Conservation (phyloP, 345 rosid species). For the Aethionema arabicum region DNA sequence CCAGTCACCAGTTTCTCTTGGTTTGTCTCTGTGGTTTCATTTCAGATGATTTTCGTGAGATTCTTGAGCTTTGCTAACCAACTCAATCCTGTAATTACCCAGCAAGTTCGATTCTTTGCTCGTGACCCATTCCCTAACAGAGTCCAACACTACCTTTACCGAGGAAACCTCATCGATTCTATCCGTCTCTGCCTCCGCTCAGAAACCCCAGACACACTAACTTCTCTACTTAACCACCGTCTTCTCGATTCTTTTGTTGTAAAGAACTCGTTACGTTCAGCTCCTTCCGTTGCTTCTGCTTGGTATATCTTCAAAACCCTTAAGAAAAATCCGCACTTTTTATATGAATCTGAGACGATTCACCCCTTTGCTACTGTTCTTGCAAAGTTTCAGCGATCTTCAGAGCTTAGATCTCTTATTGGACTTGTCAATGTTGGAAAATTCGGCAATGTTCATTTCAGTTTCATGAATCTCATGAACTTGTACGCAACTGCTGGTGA, state of each 20-base stretch:
- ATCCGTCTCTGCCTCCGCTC: constrained; percentile 74
- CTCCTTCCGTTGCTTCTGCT: constrained; percentile 67
- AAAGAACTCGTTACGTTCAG: constrained; percentile 65
- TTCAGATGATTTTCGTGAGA: constrained; percentile 41
- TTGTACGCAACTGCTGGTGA: constrained; percentile 64
- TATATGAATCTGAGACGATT: constrained; percentile 51
- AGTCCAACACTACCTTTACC: constrained; percentile 65
- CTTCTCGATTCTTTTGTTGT: constrained; percentile 72
- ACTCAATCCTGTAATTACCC: constrained; percentile 21
- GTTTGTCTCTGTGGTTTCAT: not conserved
- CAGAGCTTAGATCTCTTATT: constrained; percentile 54
- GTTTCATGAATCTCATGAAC: constrained; percentile 69
- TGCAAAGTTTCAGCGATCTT: constrained; percentile 51
- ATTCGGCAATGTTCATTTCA: constrained; percentile 46
- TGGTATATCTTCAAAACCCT: constrained; percentile 54
- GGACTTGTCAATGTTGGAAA: constrained; percentile 48
- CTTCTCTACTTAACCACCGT: constrained; percentile 51
- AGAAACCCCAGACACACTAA: constrained; percentile 33
- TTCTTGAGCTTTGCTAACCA: constrained; percentile 34
- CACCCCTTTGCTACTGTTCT: constrained; percentile 69
- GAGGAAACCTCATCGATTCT: constrained; percentile 70
- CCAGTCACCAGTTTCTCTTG: constrained; percentile 3
- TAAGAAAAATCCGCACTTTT: constrained; percentile 34
- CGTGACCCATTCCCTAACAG: constrained; percentile 79
- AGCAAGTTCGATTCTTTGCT: constrained; percentile 50